Base-by-base conservation (phyloP, 768 basidiomycete genomes). In the Pleurotus eryngii region DNA sequence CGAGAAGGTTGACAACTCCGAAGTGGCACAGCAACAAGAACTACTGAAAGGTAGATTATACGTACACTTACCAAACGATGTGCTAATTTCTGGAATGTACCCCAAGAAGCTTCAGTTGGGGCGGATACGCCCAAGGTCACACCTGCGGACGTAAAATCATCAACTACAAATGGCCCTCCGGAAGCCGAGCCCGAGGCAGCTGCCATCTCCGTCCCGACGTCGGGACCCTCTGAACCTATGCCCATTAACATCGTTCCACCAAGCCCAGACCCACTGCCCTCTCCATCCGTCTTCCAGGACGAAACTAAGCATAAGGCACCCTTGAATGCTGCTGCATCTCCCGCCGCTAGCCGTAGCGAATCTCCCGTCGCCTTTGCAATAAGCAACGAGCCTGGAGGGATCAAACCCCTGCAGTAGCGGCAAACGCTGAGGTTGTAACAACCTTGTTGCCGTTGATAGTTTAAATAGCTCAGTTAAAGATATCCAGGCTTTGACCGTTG, bases 1-100 rank as follows among this genome's bases (percentile, higher is more conserved):
- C 54, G 63, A 54, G 38, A 54, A 40, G 38, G 39, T 54, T 22
- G 49, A 50, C 22, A 39, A 54, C 11, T 39, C 35, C 15, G 51
- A 54, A 26, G 37, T 17, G 20, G 18, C 15, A 24, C 49, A 27
- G 30, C 15, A 12, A 24, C 27, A 15, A 50, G 26, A 35, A 35
- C 49, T 27, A 5, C 30, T 8, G 17, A 50, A 50, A 27, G 49
- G 49, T 50, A 20, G 17, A 26, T 48, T 24, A 15, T 15, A 20
- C 20, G 27, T 18, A 26, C 46, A 15, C 22, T 48, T 17, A 20
- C 14, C 14, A 35, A 35, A 35, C 30, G 30, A 35, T 35, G 9
- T 35, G 30, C 30, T 35, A 35, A 35, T 35, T 35, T 11, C 30
- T 35, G 30, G 30, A 35, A 35, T 35, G 30, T 35, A 35, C 30